These are phyloP conservation scores for Talaromyces sp. DNA, from an alignment of 2,329 filamentous ascomycete genomes.

Conservation along the genomic window DNA sequence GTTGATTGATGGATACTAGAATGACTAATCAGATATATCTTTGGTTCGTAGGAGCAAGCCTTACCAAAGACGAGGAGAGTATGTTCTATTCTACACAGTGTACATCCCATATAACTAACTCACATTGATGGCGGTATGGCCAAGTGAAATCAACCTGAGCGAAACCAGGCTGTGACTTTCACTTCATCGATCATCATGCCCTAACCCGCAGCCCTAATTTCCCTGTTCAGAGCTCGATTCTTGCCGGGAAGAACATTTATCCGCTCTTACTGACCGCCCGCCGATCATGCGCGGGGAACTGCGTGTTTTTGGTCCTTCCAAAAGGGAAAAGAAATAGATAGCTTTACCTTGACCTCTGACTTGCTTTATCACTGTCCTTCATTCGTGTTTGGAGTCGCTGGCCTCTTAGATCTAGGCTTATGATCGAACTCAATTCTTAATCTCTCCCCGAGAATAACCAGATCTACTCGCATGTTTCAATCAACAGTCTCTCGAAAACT, in stretches of 20 bases:
- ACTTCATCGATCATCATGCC: conserved; percentile 21
- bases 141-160: too few relatives aligned
- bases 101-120: too few relatives aligned
- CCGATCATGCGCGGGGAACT: conserved; percentile 12
- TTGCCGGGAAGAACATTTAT: conserved; percentile 26
- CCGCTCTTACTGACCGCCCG: conserved; percentile 11
- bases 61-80: background rate
- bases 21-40: background rate
- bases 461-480: background rate
- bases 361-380: background rate
- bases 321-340: background rate
- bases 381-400: background rate
- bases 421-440: background rate
- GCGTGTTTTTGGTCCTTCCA: background rate
- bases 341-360: background rate
- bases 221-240: conserved; percentile 24
- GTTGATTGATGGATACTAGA: background rate
- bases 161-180: too few relatives aligned
- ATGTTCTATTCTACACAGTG: background rate
- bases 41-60: background rate
- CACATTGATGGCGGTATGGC: background rate
- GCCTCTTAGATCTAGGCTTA: background rate
- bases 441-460: too few relatives aligned
- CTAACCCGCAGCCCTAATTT: conserved; percentile 21
- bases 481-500: background rate